Conservation (phyloP, 164 flowering plant genomes). For the Vitis vinifera region ASM3070453v1 NC_081815.1:12123001-12123500, state of each 20-base stretch:
- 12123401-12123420: too few species aligned
- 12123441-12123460: slow-evolving; percentile 9
- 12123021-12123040: not conserved
- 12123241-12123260: not conserved
- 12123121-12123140: not conserved
- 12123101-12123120: not conserved
- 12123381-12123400: too few species aligned
- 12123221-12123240: too few species aligned
- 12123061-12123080: not conserved
- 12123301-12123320: not conserved
- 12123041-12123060: slow-evolving; percentile 4
- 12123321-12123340: slow-evolving; percentile 11
- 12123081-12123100: not conserved
- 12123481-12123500: slow-evolving; percentile 6
- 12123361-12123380: not conserved
- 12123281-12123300: not conserved
- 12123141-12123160: not conserved
- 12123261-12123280: slow-evolving; percentile 8
- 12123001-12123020: not conserved
- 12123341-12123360: slow-evolving; percentile 10
- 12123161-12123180: not conserved
- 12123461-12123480: slow-evolving; percentile 17
- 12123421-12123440: too few species aligned
- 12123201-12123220: too few species aligned
- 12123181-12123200: not conserved